Conservation (phyloP, 108 stramenopile genomes). For the Aureococcus anophagefferens region DNA sequence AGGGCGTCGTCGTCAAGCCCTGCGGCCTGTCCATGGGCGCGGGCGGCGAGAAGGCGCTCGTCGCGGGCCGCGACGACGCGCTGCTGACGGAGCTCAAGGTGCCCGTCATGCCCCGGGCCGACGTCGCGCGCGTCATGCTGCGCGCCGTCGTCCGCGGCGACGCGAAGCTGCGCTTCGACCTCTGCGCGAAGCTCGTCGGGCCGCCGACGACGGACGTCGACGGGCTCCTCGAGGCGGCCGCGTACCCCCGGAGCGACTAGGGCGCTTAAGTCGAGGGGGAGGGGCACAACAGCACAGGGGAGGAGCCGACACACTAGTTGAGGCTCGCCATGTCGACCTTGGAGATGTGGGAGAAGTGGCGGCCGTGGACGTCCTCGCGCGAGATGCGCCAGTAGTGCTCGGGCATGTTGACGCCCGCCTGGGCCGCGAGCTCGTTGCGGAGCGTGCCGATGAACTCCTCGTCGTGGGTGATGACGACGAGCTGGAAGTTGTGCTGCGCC, state of each 20-base stretch:
- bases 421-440: constrained; percentile 70
- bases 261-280: no score
- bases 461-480: constrained; percentile 96
- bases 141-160: neutral
- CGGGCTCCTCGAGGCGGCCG: no score
- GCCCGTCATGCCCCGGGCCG: neutral
- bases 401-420: constrained; percentile 79
- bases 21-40: neutral
- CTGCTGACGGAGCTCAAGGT: neutral
- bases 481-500: constrained; percentile 87
- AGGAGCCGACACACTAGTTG: neutral
- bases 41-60: neutral
- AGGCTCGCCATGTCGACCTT: constrained; percentile 71
- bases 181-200: neutral
- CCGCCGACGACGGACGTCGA: no score
- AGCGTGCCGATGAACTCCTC: constrained; percentile 93
- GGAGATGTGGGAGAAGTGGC: constrained; percentile 67
- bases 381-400: constrained; percentile 84
- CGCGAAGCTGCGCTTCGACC: neutral
- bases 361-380: constrained; percentile 65
- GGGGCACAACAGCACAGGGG: no score
- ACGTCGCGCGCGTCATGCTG: neutral
- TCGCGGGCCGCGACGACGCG: neutral
- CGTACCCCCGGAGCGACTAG: no score
- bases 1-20: neutral